Conservation (phyloP, 2,329 filamentous ascomycete species). For the Pseudocercospora ulei region DNA sequence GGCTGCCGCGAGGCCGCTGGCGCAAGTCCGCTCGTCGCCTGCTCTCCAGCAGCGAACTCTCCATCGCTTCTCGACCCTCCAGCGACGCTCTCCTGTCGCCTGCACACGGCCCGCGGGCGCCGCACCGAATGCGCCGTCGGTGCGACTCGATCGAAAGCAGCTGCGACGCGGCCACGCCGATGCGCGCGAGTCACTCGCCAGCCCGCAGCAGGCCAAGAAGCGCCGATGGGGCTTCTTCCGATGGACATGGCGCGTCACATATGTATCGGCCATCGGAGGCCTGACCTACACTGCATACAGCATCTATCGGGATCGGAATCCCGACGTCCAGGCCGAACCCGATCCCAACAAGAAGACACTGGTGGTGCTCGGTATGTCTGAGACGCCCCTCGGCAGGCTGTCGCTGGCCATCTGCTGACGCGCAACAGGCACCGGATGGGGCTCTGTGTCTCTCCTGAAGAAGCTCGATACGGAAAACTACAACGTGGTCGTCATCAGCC, state of each 20-base stretch:
- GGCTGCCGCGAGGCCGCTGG: conserved; percentile 25
- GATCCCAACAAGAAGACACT: conserved; percentile 93
- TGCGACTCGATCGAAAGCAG: conserved; percentile 15
- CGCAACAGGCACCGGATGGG: conserved; percentile 79
- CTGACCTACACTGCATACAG: conserved; percentile 65
- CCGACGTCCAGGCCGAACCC: conserved; percentile 64
- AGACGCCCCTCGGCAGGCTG: not conserved
- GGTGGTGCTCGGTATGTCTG: conserved; percentile 69
- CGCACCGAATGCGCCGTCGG: conserved; percentile 2
- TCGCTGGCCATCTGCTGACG: conserved; percentile 12
- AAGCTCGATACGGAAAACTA: conserved; percentile 98
- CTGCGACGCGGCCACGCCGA: conserved; percentile 31
- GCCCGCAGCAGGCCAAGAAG: conserved; percentile 37
- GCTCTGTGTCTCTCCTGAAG: conserved; percentile 89
- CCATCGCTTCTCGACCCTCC: conserved; percentile 24
- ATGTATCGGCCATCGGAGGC: conserved; percentile 61
- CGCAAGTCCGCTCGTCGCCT: conserved; percentile 24
- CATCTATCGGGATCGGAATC: conserved; percentile 74
- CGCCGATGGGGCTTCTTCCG: conserved; percentile 59
- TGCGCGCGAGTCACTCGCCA: conserved; percentile 25
- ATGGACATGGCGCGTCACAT: conserved; percentile 75
- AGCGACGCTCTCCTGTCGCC: conserved; percentile 18
- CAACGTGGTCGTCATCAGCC: conserved; percentile 90
- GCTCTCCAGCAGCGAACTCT: conserved; percentile 21
- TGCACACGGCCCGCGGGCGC: conserved; percentile 16